phyloP scores from a whole-genome alignment of 2,329 filamentous ascomycete species.

The Fusarium sp. region DNA sequence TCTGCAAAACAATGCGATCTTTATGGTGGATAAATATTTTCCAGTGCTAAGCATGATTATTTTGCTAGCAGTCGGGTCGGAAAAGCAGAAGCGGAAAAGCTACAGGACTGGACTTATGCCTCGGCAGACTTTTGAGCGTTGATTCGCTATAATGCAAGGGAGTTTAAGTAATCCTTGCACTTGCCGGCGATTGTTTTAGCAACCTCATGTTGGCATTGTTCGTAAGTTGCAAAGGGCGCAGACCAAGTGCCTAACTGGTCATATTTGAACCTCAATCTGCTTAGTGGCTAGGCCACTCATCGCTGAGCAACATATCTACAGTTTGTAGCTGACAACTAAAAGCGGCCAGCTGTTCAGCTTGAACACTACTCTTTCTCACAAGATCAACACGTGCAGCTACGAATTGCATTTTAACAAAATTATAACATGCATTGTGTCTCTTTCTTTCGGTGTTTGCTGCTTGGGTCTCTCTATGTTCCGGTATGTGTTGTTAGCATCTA shows the following conservation, averaged over 20 bases:
- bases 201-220: not conserved
- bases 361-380: not conserved
- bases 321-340: too few species aligned
- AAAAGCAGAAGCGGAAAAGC: slow-evolving; percentile 1
- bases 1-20: not conserved
- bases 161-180: not conserved
- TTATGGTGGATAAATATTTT: slow-evolving; percentile 6
- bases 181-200: too few species aligned
- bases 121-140: not conserved
- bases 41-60: not conserved
- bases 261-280: too few species aligned
- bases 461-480: not conserved
- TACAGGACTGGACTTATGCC: not conserved
- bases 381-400: not conserved
- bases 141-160: not conserved
- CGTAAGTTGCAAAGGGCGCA: too few species aligned
- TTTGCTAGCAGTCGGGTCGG: not conserved
- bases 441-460: not conserved
- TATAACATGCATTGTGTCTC: not conserved
- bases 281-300: too few species aligned
- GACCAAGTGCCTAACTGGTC: too few species aligned
- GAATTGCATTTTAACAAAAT: not conserved
- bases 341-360: not conserved
- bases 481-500: not conserved
- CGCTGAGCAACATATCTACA: too few species aligned